A percentile compares a stretch with the other conserved stretches of the same genome.
Conservation (phyloP, 768 basidiomycete species). For the Phylloporus rhodoxanthus region DNA sequence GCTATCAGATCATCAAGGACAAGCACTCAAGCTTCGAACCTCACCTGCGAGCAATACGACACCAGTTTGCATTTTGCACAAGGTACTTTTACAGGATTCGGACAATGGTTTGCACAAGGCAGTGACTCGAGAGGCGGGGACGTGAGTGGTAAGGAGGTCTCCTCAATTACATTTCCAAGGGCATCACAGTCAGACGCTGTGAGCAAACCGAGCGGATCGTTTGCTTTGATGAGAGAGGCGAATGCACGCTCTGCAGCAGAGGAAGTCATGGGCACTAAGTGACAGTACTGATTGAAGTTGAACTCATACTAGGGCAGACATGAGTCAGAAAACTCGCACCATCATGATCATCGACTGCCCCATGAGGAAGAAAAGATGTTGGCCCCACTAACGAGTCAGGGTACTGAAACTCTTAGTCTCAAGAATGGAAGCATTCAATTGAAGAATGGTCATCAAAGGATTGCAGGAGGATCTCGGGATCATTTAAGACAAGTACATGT, state of each 20-base stretch:
- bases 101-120: slow-evolving; percentile 33
- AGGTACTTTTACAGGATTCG: slow-evolving; percentile 20
- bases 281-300: background rate
- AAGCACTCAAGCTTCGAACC: background rate
- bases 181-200: slow-evolving; percentile 15
- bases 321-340: background rate
- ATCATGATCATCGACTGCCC: background rate
- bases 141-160: slow-evolving; percentile 10
- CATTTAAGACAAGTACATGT: background rate
- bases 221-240: slow-evolving; percentile 11
- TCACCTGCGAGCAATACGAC: slow-evolving; percentile 39
- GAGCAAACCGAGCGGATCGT: slow-evolving; percentile 16
- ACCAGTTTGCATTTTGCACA: slow-evolving; percentile 33
- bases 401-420: background rate
- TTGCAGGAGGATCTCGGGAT: background rate
- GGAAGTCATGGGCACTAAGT: slow-evolving; percentile 9
- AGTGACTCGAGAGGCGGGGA: slow-evolving; percentile 21
- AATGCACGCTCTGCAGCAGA: slow-evolving; percentile 5
- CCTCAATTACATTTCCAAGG: slow-evolving; percentile 13
- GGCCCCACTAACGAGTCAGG: background rate
- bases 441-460: background rate
- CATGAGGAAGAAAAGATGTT: slow-evolving; percentile 11
- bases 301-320: no score
- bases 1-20: background rate
- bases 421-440: slow-evolving; percentile 1